Conservation (phyloP, 805 yeast species). For the Brettanomyces sp. region DNA sequence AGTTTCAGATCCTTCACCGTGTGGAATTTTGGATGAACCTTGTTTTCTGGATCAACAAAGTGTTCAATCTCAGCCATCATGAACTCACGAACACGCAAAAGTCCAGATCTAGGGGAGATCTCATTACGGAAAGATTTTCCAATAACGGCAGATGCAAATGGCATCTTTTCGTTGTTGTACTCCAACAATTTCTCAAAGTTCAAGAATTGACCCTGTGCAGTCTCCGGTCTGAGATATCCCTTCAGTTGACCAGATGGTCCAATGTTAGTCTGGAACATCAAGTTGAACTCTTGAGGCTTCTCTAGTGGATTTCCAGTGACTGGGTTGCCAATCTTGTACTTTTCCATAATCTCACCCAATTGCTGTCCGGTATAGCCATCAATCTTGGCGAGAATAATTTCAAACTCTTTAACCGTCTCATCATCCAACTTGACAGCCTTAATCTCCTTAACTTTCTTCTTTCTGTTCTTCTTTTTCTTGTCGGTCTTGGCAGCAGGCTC, state of each 20-base stretch:
- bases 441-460: conserved; percentile 94
- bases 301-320: conserved; percentile 79
- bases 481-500: conserved; percentile 61
- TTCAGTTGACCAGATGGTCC: conserved; percentile 96
- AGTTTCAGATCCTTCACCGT: conserved; percentile 67
- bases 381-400: conserved; percentile 79
- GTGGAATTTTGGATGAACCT: conserved; percentile 70
- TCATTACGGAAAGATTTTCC: conserved; percentile 99
- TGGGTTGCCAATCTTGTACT: conserved; percentile 84
- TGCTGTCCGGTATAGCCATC: conserved; percentile 93
- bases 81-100: conserved; percentile 96
- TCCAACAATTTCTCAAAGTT: conserved; percentile 91
- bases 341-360: conserved; percentile 78
- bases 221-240: conserved; percentile 96
- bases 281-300: conserved; percentile 89
- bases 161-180: conserved; percentile 93
- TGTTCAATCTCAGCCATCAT: conserved; percentile 99
- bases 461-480: conserved; percentile 77
- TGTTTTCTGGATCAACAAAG: conserved; percentile 88
- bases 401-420: conserved; percentile 68
- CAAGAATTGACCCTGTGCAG: conserved; percentile 98
- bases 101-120: conserved; percentile 96
- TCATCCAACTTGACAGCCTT: conserved; percentile 83
- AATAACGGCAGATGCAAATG: conserved; percentile 98
- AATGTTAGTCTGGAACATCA: conserved; percentile 98